Conservation (phyloP, 441 rosid species). For the Pelargonium myrrhifolium region DNA sequence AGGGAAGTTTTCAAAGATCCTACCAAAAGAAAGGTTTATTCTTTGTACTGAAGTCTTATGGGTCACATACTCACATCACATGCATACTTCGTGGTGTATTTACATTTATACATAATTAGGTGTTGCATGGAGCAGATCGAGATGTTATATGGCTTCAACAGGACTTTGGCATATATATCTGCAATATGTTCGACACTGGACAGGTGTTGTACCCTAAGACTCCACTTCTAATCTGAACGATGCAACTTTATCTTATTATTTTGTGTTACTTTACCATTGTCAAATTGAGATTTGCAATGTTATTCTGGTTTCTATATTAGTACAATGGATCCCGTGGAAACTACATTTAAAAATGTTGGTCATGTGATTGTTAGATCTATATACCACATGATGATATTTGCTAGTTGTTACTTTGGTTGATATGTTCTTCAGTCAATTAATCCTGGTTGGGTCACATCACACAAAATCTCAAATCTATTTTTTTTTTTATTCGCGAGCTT, state of each 20-base stretch:
- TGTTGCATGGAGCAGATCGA: conserved; percentile 96
- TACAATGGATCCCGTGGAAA: background rate
- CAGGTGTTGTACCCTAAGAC: conserved; percentile 46
- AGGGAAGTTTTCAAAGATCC: conserved; percentile 89
- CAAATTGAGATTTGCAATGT: too few species aligned
- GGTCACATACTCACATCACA: background rate
- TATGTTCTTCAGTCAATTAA: background rate
- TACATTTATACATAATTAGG: conserved; percentile 40
- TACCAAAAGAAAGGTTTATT: conserved; percentile 67
- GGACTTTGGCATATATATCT: conserved; percentile 88
- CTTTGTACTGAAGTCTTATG: background rate
- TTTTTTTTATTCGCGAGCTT: background rate
- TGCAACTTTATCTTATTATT: background rate
- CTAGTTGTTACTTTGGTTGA: background rate
- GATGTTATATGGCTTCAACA: conserved; percentile 93
- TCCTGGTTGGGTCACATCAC: background rate
- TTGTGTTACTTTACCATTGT: background rate
- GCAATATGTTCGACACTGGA: conserved; percentile 97
- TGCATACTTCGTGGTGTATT: conserved; percentile 23
- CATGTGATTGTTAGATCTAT: background rate
- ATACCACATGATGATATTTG: background rate
- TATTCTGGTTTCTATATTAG: background rate
- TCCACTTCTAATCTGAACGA: background rate
- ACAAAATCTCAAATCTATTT: background rate
- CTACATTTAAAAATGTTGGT: background rate